These are phyloP conservation scores for Anisogramma anomala DNA, from an alignment of 2,329 filamentous ascomycete species.

Conservation along the genomic window DNA sequence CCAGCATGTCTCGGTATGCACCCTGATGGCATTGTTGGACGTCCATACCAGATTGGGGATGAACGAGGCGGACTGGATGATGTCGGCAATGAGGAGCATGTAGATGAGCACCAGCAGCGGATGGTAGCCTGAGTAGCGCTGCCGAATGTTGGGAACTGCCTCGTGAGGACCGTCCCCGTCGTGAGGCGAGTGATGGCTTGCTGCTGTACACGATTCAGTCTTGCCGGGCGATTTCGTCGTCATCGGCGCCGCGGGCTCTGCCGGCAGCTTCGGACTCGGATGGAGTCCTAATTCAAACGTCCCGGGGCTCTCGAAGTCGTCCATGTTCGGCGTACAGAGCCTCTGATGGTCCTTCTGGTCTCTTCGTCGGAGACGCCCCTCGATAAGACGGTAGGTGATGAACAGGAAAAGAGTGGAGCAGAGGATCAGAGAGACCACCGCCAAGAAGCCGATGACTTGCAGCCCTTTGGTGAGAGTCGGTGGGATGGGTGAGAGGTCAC, in stretches of 20 bases:
- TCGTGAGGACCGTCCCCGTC: not conserved
- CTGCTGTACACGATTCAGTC: not conserved
- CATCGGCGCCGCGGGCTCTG: not conserved
- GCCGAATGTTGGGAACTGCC: conserved; percentile 2
- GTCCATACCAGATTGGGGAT: conserved; percentile 6
- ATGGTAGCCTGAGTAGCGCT: conserved; percentile 4
- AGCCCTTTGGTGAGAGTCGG: conserved; percentile 1
- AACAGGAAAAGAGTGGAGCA: conserved; percentile 5
- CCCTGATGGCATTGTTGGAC: not conserved
- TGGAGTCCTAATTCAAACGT: too few relatives aligned
- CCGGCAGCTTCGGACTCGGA: too few relatives aligned
- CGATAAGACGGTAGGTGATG: conserved; percentile 6
- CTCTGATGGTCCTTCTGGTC: not conserved
- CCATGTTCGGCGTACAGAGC: not conserved
- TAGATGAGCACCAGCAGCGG: conserved; percentile 4
- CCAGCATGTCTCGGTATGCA: conserved; percentile 5
- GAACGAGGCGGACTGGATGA: conserved; percentile 4
- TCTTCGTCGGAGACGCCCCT: not conserved
- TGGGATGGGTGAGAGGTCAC: not conserved
- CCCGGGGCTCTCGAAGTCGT: too few relatives aligned
- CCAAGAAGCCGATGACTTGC: not conserved
- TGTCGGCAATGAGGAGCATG: conserved; percentile 8
- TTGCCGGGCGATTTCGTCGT: not conserved
- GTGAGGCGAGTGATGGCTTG: not conserved
- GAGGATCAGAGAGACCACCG: not conserved